Evolutionary conservation across 768 basidiomycete species (phyloP).

Genomic region (Clitopilus hobsonii): DNA sequence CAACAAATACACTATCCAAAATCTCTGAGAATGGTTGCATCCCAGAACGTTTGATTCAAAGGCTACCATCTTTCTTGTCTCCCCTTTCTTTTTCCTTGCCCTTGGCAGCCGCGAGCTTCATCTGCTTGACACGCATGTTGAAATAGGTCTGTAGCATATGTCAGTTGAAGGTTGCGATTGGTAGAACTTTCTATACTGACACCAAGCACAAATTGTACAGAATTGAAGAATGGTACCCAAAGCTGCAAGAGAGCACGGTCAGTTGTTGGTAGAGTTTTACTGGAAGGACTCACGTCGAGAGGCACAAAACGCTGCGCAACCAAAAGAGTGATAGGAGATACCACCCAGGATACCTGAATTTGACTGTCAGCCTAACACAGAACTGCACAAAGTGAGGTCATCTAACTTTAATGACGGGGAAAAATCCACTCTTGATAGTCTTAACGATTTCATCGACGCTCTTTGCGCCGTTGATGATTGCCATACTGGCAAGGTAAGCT

Average conservation of each 20-base stretch:
- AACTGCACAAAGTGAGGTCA: conserved; percentile 1
- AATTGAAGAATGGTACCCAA: conserved; percentile 87
- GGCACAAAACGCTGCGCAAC: conserved; percentile 80
- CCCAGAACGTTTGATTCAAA: neutral
- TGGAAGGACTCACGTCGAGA: conserved; percentile 48
- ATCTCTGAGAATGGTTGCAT: neutral
- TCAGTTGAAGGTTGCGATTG: conserved; percentile 5
- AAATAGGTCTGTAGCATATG: conserved; percentile 53
- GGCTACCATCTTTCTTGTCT: conserved; percentile 20
- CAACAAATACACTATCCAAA: neutral
- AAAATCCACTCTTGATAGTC: conserved; percentile 70
- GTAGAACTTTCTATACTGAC: conserved; percentile 36
- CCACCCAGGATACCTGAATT: conserved; percentile 74
- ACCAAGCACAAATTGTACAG: conserved; percentile 70
- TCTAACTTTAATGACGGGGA: conserved; percentile 68
- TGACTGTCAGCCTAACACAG: neutral
- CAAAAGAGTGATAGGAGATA: conserved; percentile 68
- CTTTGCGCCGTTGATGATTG: conserved; percentile 77
- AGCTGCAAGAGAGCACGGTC: conserved; percentile 37
- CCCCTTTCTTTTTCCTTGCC: conserved; percentile 35
- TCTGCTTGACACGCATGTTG: conserved; percentile 67
- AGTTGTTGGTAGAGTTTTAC: conserved; percentile 3
- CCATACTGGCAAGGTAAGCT: conserved; percentile 79
- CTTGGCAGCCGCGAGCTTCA: conserved; percentile 48
- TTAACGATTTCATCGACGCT: conserved; percentile 57